A percentile compares a stretch with the other conserved stretches of the same genome.
These are phyloP conservation scores for Purpureocillium lavendulum DNA, from an alignment of 2,329 filamentous ascomycete species.

Conservation along the genomic window DNA sequence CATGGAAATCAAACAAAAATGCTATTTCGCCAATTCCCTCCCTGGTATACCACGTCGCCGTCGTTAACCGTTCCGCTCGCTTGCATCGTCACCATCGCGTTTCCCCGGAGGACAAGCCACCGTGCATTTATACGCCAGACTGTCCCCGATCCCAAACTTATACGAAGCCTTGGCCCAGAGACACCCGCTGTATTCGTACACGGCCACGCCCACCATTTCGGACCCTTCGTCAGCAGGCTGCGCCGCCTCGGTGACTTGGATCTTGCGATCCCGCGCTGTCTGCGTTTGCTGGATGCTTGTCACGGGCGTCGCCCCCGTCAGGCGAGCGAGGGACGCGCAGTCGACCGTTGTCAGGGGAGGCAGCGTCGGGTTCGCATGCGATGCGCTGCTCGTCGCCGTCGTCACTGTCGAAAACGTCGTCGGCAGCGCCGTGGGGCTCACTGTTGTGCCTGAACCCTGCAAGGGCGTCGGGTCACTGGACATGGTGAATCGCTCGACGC, in stretches of 20 bases:
- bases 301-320: not conserved
- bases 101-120: constrained; percentile 3
- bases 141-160: not conserved
- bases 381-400: not conserved
- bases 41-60: constrained; percentile 2
- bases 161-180: constrained; percentile 7
- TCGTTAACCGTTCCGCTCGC: constrained; percentile 2
- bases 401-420: not conserved
- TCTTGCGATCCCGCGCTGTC: too few relatives aligned
- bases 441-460: not conserved
- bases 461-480: not conserved
- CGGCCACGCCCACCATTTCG: constrained; percentile 3
- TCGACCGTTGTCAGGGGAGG: not conserved
- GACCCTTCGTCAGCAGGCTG: not conserved
- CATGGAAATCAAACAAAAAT: too few relatives aligned
- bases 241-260: too few relatives aligned
- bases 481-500: not conserved
- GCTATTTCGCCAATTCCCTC: too few relatives aligned
- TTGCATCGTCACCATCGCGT: constrained; percentile 1
- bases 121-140: constrained; percentile 3
- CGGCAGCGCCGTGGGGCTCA: too few relatives aligned
- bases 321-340: constrained; percentile 1
- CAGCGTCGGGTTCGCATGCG: not conserved
- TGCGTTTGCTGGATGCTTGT: not conserved
- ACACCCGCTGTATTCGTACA: constrained; percentile 7